Evolutionary conservation across 805 yeast species (phyloP), one percentile per base, ranked within the genome.

Genomic region (Lipomyces starkeyi): DNA sequence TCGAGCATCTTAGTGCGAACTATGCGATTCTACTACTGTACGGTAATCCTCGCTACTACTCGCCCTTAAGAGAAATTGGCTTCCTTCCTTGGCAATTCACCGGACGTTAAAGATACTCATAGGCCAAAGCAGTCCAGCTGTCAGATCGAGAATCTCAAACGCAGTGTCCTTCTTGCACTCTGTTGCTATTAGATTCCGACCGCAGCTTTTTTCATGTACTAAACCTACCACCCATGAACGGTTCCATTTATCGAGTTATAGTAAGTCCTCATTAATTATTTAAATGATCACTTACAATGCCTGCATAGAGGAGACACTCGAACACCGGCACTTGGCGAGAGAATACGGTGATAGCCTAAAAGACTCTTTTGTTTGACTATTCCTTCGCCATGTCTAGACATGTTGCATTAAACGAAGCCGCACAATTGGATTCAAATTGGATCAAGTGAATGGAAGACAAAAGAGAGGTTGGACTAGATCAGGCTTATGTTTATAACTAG

Each of bases 271-370:
- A 13, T 9, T 13, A 7, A 13, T 37, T 13, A 37, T n/a, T 9
- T 37, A 9, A 37, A 37, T 13, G 3, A 37, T 13, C 43, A 37
- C 43, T 9, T 37, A 37, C 43, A 4, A 37, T 37, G 43, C 43
- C 43, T 37, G 43, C 67, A 66, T 3, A 74, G 68, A 3, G 76
- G 76, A 1, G 74, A 71, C 35, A 74, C 76, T 40, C 69, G 61
- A 8, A 74, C 71, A 4, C 71, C 74, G 7, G 75, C 76, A 8
- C 69, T 67, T n/a, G 73, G 71, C 17, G 76, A 70, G 14, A 74
- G 70, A 14, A 70, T 47, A 13, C 74, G 59, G 68, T 65, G 43
- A 13, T 37, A 37, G 43, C 43, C 43, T 37, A 37, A 37, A 9
- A 37, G 17, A 37, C 43, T 37, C 17, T 37, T 37, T 37, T 4